Conservation (phyloP, 768 basidiomycete genomes). For the Piloderma croceum region DNA sequence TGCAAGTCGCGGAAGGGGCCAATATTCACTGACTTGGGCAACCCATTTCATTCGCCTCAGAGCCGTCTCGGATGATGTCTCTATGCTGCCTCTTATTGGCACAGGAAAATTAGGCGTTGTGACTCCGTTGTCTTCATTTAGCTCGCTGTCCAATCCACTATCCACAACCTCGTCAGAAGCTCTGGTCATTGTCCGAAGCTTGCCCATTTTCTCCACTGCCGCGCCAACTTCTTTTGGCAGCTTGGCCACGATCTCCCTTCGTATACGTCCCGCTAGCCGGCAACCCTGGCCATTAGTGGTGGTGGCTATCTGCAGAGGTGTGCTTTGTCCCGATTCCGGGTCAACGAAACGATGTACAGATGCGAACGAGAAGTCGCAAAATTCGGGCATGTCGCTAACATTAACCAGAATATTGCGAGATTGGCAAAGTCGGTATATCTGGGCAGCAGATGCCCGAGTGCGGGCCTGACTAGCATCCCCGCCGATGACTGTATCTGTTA, state of each 20-base stretch:
- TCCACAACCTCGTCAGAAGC: slow-evolving; percentile 17
- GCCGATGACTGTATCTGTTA: slow-evolving; percentile 71
- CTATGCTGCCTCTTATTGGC: slow-evolving; percentile 37
- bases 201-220: slow-evolving; percentile 71
- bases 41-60: slow-evolving; percentile 85
- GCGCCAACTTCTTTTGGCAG: slow-evolving; percentile 68
- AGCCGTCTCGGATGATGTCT: slow-evolving; percentile 41
- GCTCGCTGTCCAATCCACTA: slow-evolving; percentile 31
- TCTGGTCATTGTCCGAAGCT: slow-evolving; percentile 56
- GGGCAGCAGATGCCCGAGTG: slow-evolving; percentile 46
- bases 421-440: slow-evolving; percentile 52
- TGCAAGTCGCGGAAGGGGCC: slow-evolving; percentile 77
- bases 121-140: slow-evolving; percentile 47
- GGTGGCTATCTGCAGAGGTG: slow-evolving; percentile 69
- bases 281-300: slow-evolving; percentile 93
- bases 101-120: slow-evolving; percentile 69
- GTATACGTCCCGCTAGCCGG: slow-evolving; percentile 71
- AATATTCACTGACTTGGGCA: slow-evolving; percentile 94
- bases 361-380: slow-evolving; percentile 88
- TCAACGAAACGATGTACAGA: slow-evolving; percentile 78
- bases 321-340: slow-evolving; percentile 36
- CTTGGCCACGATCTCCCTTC: slow-evolving; percentile 73
- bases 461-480: slow-evolving; percentile 31
- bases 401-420: slow-evolving; percentile 69
- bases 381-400: slow-evolving; percentile 76